phyloP scores from a whole-genome alignment of 306 rosid genomes.

The Vigna trinervia region DNA sequence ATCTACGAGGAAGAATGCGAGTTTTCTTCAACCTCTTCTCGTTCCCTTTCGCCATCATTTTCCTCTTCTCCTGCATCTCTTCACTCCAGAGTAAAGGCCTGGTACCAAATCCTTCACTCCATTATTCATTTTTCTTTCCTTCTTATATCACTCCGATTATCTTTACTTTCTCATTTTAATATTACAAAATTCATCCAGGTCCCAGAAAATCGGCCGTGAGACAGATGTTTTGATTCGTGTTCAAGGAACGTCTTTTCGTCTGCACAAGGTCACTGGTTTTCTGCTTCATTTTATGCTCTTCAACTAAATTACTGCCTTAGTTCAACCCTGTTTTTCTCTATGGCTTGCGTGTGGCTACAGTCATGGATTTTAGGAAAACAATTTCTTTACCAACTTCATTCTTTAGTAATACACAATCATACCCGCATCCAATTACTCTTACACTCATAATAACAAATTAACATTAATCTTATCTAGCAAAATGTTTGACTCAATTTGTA shows the following conservation, averaged over 20 bases:
- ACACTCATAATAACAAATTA: not conserved
- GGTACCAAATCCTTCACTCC: slow-evolving; percentile 50
- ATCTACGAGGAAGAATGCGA: slow-evolving; percentile 76
- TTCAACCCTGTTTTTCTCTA: not conserved
- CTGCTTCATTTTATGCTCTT: not conserved
- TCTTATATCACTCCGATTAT: not conserved
- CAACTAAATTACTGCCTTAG: not conserved
- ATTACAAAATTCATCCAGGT: slow-evolving; percentile 43
- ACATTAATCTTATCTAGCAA: not conserved
- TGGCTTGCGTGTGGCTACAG: not conserved
- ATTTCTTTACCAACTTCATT: not conserved
- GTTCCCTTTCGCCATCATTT: slow-evolving; percentile 54
- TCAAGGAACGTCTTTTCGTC: slow-evolving; percentile 65
- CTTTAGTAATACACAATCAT: not conserved
- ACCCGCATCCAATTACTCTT: not conserved
- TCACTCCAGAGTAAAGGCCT: slow-evolving; percentile 56
- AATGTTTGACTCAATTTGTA: not conserved
- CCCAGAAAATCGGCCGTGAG: slow-evolving; percentile 49
- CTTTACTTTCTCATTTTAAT: not conserved
- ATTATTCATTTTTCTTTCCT: not conserved
- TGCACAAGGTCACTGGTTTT: slow-evolving; percentile 64
- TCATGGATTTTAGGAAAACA: not conserved
- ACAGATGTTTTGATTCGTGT: slow-evolving; percentile 63
- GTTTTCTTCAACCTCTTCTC: slow-evolving; percentile 56
- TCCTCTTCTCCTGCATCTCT: slow-evolving; percentile 64